Conservation (phyloP, 2,329 filamentous ascomycete genomes). For the Colletotrichum liriopes region DNA sequence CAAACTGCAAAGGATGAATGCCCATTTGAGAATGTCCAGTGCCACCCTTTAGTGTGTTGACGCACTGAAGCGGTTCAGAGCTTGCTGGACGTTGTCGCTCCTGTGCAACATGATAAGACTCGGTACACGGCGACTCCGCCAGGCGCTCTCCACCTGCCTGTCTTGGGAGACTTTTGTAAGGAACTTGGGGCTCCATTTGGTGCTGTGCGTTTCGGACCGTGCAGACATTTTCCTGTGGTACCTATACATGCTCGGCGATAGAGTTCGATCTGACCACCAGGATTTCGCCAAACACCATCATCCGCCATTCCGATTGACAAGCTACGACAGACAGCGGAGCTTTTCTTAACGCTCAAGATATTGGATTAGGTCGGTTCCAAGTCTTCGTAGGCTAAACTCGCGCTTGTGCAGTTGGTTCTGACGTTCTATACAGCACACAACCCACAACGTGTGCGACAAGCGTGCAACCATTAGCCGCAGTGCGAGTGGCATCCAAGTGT, state of each 20-base stretch:
- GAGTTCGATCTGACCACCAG: neutral
- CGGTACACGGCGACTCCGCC: neutral
- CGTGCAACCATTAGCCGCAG: too few species aligned
- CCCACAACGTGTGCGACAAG: too few species aligned
- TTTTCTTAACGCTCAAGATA: too few species aligned
- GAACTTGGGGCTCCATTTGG: constrained; percentile 15
- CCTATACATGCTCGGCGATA: neutral
- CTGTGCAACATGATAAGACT: neutral
- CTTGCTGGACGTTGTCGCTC: neutral
- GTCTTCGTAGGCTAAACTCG: too few species aligned
- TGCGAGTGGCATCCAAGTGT: too few species aligned
- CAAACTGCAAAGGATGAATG: too few species aligned
- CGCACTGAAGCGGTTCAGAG: neutral
- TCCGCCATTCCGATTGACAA: neutral
- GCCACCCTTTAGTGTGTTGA: neutral
- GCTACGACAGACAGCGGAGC: too few species aligned
- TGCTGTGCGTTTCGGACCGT: neutral
- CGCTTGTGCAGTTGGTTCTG: too few species aligned
- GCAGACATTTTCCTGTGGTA: neutral
- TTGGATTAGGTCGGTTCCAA: too few species aligned
- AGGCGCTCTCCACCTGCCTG: constrained; percentile 20
- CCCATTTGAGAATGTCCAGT: neutral
- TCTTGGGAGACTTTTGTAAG: neutral
- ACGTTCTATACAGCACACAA: too few species aligned
- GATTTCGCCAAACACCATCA: neutral